Evolutionary conservation across 768 basidiomycete genomes (phyloP).

Genomic region (Lentinula edodes): DNA sequence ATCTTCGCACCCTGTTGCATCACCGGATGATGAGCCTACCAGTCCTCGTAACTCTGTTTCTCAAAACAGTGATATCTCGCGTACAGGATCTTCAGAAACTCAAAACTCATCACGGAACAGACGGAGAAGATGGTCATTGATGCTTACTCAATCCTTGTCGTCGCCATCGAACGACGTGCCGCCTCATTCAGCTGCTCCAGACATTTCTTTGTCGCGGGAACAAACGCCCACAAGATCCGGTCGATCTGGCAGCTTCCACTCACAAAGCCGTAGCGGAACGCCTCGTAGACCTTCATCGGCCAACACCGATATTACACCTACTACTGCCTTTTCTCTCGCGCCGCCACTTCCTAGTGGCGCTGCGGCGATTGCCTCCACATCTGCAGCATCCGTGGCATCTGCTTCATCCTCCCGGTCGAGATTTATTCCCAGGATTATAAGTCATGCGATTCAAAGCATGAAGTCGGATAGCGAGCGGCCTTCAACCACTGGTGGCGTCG

Average conservation of each 20-base stretch:
- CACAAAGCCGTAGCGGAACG: not conserved
- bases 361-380: not conserved
- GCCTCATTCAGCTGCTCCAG: slow-evolving; percentile 19
- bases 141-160: slow-evolving; percentile 39
- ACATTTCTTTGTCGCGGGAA: slow-evolving; percentile 2
- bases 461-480: slow-evolving; percentile 50
- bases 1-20: slow-evolving; percentile 30
- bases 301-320: slow-evolving; percentile 14
- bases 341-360: slow-evolving; percentile 18
- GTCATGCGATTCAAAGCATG: slow-evolving; percentile 54
- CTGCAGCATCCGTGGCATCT: slow-evolving; percentile 19
- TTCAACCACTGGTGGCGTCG: slow-evolving; percentile 29
- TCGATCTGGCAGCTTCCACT: slow-evolving; percentile 29
- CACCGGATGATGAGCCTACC: slow-evolving; percentile 38
- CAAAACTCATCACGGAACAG: slow-evolving; percentile 32
- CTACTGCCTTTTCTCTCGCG: slow-evolving; percentile 16
- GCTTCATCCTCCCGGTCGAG: slow-evolving; percentile 43
- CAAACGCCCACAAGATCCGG: slow-evolving; percentile 21
- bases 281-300: slow-evolving; percentile 4
- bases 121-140: slow-evolving; percentile 70
- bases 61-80: slow-evolving; percentile 20
- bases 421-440: slow-evolving; percentile 68
- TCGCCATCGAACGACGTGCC: slow-evolving; percentile 4
- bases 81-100: slow-evolving; percentile 22
- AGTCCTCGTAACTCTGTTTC: slow-evolving; percentile 39